Base-by-base conservation (phyloP, 768 basidiomycete genomes). In the Russula foetens region DNA sequence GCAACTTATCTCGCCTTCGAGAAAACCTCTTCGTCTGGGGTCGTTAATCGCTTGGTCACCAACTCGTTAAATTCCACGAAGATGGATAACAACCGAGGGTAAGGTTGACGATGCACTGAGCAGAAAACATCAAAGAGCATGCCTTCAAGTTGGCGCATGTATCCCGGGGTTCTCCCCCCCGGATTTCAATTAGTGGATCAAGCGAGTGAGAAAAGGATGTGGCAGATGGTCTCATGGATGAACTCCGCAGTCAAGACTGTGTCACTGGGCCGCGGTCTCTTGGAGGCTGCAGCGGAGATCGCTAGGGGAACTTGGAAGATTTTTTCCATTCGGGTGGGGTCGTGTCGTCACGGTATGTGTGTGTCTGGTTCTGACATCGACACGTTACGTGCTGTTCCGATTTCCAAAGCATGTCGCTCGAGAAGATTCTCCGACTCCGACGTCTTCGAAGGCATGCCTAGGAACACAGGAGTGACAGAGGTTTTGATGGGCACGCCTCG, bases 241-340 rank as follows among this genome's bases (percentile, higher is more conserved):
- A 99, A 72, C 80, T 99, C 33, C 81, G 84, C 69, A 76, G 82
- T 99, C 51, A 84, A 83, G 69, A 82, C 83, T 64, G 85, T 95
- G 1, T 88, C 90, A 8, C 71, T 95, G 58, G 75, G 82, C 46
- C 82, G 81, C 43, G 96, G 96, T 7, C 76, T 96, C 48, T 95
- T 93, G 31, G 94, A 98, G 64, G 75, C 86, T 23, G 88, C 92
- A 1, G 95, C 96, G 9, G 82, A 75, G 53, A 86, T 90, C 50
- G 92, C 97, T 11, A 97, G 97, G 53, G 97, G n/a, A n/a, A n/a
- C n/a, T n/a, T n/a, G 95, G 65, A 96, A 98, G 79, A 98, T 99
- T 71, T 99, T 93, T 73, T 98, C 97, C n/a, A n/a, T n/a, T n/a
- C n/a, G n/a, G 7, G 98, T 96, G 73, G 97, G 97, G 44, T 98